Base-by-base conservation (phyloP, 148 eudicot genomes). In the Persicaria maculosa region DNA sequence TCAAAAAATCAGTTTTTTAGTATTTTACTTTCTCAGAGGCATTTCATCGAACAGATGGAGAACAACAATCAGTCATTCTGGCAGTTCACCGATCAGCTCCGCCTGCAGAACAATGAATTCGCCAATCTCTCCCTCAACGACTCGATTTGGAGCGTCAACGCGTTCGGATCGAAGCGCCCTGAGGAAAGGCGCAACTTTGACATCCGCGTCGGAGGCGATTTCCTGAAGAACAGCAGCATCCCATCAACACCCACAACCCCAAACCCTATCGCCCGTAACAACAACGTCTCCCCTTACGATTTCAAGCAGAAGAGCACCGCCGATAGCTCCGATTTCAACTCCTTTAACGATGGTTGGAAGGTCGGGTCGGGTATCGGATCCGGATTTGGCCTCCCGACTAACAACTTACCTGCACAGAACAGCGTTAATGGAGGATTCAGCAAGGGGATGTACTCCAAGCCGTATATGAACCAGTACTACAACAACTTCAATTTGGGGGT, bases 51-150 rank as follows among this genome's bases (percentile, higher is more conserved):
- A 68, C 85, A 79, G 47, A 88, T 86, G 91, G 89, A 86, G 82
- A 81, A 70, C 86, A 91, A 87, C 67, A 85, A 90, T 44, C 91
- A 90, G 15, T 88, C 97, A 0, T 95, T 95, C 81, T 87, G 85
- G 85, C 93, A 95, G 72, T 95, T 95, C 87, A 90, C 97, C 45
- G 99, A 95, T 61, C 87, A 92, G 48, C 97, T 95, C 20, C 91
- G 99, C 54, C 78, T 85, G 5, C 97, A 92, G 19, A 84, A 82
- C 70, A 85, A 83, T 73, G 84, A 74, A 74, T 77, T 95, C 19
- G 83, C 87, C 3, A 85, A 85, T 68, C 87, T 95, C 8, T 95
- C 99, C 1, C 82, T 95, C 1, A 90, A 90, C 62, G 99, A 95
- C 55, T 95, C 99, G 1, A 95, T 95, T 1, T 95, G 97, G 99